Evolutionary conservation across 2,329 filamentous ascomycete genomes (phyloP).

Genomic region (Trichoderma sp.): DNA sequence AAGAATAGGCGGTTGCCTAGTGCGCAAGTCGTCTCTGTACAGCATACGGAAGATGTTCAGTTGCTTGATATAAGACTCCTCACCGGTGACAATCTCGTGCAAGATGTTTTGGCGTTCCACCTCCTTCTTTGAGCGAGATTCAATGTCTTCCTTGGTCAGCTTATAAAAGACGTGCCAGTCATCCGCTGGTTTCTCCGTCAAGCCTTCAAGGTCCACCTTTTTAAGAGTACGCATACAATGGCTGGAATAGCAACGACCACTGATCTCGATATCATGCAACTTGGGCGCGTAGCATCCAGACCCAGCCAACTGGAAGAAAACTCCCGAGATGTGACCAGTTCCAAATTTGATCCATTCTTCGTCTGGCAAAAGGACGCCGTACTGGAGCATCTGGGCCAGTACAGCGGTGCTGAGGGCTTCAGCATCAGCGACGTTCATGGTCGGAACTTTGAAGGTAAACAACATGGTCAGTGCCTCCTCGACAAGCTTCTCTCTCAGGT

Average conservation of each 20-base stretch:
- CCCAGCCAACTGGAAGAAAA: slow-evolving; percentile 89
- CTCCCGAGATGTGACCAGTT: slow-evolving; percentile 74
- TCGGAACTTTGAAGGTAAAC: slow-evolving; percentile 93
- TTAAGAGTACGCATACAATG: slow-evolving; percentile 93
- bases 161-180: slow-evolving; percentile 92
- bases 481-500: slow-evolving; percentile 79
- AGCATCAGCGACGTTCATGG: slow-evolving; percentile 97
- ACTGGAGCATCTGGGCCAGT: slow-evolving; percentile 74
- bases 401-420: slow-evolving; percentile 79
- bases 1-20: slow-evolving; percentile 76
- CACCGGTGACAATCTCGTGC: slow-evolving; percentile 91
- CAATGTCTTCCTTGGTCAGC: slow-evolving; percentile 72
- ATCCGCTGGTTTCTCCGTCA: slow-evolving; percentile 65
- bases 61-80: slow-evolving; percentile 87
- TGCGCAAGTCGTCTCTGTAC: slow-evolving; percentile 76
- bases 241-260: slow-evolving; percentile 84
- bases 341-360: slow-evolving; percentile 99
- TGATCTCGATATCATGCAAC: slow-evolving; percentile 67
- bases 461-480: slow-evolving; percentile 83
- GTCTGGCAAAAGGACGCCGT: slow-evolving; percentile 75
- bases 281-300: slow-evolving; percentile 86
- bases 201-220: slow-evolving; percentile 82
- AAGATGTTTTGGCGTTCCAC: slow-evolving; percentile 89
- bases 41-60: slow-evolving; percentile 80
- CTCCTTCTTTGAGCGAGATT: slow-evolving; percentile 75